These are phyloP conservation scores for Beta corolliflora DNA, from an alignment of 179 eudicot genomes.

Conservation along the genomic window DNA sequence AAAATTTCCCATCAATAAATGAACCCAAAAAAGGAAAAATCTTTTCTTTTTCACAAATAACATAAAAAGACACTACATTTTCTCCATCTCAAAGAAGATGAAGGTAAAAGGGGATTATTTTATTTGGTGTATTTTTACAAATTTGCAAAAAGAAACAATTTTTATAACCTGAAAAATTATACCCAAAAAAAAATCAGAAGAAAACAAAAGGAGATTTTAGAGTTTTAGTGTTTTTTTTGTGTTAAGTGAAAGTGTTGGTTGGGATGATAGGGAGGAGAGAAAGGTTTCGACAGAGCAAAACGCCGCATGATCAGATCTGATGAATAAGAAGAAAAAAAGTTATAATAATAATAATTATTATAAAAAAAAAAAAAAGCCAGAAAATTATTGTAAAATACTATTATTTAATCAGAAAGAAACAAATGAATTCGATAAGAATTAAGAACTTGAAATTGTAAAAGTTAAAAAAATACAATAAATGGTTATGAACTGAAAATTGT, in stretches of 20 bases:
- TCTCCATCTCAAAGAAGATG: background rate
- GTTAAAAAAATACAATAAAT: too few relatives aligned
- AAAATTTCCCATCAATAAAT: too few relatives aligned
- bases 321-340: background rate
- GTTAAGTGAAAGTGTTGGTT: constrained; percentile 25
- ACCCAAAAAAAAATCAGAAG: background rate
- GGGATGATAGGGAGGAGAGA: constrained; percentile 1
- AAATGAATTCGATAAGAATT: background rate
- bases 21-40: too few relatives aligned
- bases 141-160: background rate
- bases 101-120: background rate
- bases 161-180: background rate
- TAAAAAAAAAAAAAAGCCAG: too few relatives aligned
- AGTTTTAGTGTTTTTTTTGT: background rate
- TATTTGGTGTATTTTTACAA: background rate
- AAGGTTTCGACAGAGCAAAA: constrained; percentile 21
- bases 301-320: constrained; percentile 36
- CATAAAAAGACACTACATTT: constrained; percentile 9
- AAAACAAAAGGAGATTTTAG: constrained; percentile 12
- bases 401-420: background rate
- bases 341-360: background rate
- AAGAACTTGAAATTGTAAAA: background rate
- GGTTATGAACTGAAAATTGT: background rate
- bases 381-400: background rate
- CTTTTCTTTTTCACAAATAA: too few relatives aligned